phyloP scores from a whole-genome alignment of 1,284 basidiomycete genomes.

The Thelephora terrestris region DNA sequence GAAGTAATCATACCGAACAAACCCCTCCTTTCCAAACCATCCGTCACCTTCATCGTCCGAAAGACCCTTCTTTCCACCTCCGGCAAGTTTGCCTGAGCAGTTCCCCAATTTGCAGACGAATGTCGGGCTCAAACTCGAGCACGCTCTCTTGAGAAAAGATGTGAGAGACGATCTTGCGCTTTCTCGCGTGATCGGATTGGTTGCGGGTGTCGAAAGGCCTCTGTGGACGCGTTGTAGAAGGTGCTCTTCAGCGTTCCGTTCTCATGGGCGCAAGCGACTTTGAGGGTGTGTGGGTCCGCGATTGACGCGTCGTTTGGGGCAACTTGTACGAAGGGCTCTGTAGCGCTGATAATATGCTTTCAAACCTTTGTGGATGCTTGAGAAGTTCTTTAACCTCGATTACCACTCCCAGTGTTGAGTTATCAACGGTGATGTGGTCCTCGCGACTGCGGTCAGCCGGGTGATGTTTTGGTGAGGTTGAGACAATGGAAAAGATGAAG shows the following conservation, averaged over 20 bases:
- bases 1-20: slow-evolving; percentile 65
- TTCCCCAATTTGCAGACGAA: slow-evolving; percentile 49
- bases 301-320: slow-evolving; percentile 84
- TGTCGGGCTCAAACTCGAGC: slow-evolving; percentile 72
- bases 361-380: no score
- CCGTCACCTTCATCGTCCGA: slow-evolving; percentile 55
- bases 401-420: no score
- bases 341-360: no score
- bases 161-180: slow-evolving; percentile 83
- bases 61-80: slow-evolving; percentile 39
- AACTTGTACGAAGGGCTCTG: slow-evolving; percentile 75
- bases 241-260: slow-evolving; percentile 69
- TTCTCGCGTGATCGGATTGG: slow-evolving; percentile 74
- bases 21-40: slow-evolving; percentile 49
- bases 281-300: slow-evolving; percentile 72
- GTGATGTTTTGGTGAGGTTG: no score
- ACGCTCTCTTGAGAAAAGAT: slow-evolving; percentile 82
- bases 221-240: slow-evolving; percentile 65
- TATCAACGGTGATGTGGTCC: no score
- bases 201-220: slow-evolving; percentile 83
- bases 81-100: slow-evolving; percentile 61
- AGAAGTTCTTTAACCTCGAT: no score
- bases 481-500: no score
- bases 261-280: slow-evolving; percentile 69
- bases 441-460: no score